Base-by-base conservation (phyloP, 2,329 filamentous ascomycete genomes). In the Zymoseptoria pseudotritici region DNA sequence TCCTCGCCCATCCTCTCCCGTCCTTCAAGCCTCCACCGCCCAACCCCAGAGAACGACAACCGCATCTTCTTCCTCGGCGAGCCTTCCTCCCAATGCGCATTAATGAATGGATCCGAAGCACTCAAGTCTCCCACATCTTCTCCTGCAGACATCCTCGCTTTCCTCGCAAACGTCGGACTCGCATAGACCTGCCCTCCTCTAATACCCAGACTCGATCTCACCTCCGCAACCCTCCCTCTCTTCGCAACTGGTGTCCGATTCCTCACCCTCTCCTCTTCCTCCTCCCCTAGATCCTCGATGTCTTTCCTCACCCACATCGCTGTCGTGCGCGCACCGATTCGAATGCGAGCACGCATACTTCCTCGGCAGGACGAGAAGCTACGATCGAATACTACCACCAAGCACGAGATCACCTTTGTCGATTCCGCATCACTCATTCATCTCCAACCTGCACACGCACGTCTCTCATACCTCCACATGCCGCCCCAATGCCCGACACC, bases 91-190 rank as follows among this genome's bases (percentile, higher is more conserved):
- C 80, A 80, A 1, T 83, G 83, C 71, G 89, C 54, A 61, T 90
- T 86, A 13, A 71, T 72, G 56, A 93, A 87, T 2, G 86, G 82
- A 67, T 91, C 86, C 63, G 85, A 81, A 1, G 80, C 50, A 53
- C 22, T 80, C 4, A 81, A 81, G 64, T 88, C 84, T 55, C 87
- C 84, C 0, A 88, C 74, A 0, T 85, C 83, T 1, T 86, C 86
- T 58, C 87, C 86, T 59, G 87, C 87, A 0, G 88, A 91, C 4
- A 88, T 77, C 58, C 88, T 81, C 13, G 84, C 82, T 9, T 87
- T 82, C 72, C 89, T 92, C 20, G 90, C 76, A 66, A 95, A 96
- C 0, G 90, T 89, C 0, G 91, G 91, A 2, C 91, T 95, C 4
- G 83, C 79, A 79, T 69, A 69, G 49, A 66, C 65, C n/a, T 63